Evolutionary conservation across 352 stramenopile genomes (phyloP), one percentile per base, ranked within the genome.

Genomic region (Globisporangium heterothallicum): DNA sequence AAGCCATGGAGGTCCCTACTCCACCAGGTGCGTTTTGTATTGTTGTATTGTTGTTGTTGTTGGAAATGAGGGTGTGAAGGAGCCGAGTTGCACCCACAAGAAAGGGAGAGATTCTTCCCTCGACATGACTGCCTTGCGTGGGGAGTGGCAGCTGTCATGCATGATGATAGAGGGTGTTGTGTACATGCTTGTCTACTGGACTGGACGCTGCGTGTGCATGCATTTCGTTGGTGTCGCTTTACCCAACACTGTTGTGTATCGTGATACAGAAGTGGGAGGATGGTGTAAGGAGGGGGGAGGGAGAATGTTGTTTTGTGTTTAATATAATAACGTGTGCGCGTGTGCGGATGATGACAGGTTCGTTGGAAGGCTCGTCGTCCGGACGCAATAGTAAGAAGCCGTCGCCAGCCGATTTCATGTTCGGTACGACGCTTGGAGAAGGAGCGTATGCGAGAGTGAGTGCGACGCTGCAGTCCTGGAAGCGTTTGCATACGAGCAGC

Each of bases 391-490:
- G 68, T 66, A 79, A 80, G 63, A 89, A 89, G 67, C 78, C 81
- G 45, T 89, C 81, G 27, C 81, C 86, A 0, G 72, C 80, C 6
- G 86, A 96, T 65, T 95, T 96, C 55, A 90, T 93, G 78, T 96
- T 96, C 59, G 86, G 86, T 24, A 72, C 65, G 19, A 94, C 84
- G 49, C 70, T 96, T 22, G 86, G 86, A 19, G 83, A 96, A 71
- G 86, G 86, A 19, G 82, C 86, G 3, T 96, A 94, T 49, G 86
- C 86, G 40, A 77, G 82, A 46, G 78, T 88, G 22, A 25, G 74
- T 78, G 38, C 18, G 47, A 25, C 19, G 54, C 19, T 38, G 16
- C 46, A 18, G 18, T 43, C 12, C 43, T 30, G 9, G 16, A 44
- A 22, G n/a, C n/a, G 2, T n/a, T n/a, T 32, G 4, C 16, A 35